Conservation (phyloP, 108 stramenopile species). For the Bacterosira constricta region DNA sequence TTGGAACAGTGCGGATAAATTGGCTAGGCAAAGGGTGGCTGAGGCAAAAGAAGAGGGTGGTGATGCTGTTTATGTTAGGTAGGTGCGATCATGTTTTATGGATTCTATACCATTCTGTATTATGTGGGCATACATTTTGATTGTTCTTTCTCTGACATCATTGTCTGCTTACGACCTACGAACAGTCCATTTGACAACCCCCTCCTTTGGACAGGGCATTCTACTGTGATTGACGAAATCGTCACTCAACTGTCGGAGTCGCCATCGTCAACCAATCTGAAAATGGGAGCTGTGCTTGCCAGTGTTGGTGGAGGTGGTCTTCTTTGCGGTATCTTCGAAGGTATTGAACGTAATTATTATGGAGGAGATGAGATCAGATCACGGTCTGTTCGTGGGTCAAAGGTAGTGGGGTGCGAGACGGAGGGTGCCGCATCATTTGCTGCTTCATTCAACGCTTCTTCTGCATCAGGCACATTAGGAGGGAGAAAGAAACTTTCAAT, state of each 20-base stretch:
- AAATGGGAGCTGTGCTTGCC: slow-evolving; percentile 74
- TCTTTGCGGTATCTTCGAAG: slow-evolving; percentile 81
- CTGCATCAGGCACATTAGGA: slow-evolving; percentile 24
- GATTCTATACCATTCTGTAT: too few relatives aligned
- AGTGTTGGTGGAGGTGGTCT: slow-evolving; percentile 94
- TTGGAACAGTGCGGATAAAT: slow-evolving; percentile 90
- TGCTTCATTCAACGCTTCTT: slow-evolving; percentile 33
- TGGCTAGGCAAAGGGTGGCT: slow-evolving; percentile 62
- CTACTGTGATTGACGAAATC: slow-evolving; percentile 87
- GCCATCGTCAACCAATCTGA: neutral
- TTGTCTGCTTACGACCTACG: slow-evolving; percentile 49
- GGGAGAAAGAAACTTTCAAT: slow-evolving; percentile 42
- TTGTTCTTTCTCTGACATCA: neutral
- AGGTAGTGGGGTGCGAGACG: slow-evolving; percentile 88
- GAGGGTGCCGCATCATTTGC: slow-evolving; percentile 87
- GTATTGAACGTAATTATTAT: slow-evolving; percentile 60
- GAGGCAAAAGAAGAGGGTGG: slow-evolving; percentile 28
- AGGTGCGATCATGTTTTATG: neutral
- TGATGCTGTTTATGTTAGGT: slow-evolving; percentile 36
- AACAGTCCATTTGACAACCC: slow-evolving; percentile 88
- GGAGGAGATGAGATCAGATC: slow-evolving; percentile 10
- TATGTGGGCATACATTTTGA: too few relatives aligned
- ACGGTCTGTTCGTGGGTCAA: slow-evolving; percentile 38
- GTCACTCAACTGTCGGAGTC: slow-evolving; percentile 51
- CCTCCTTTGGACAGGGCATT: slow-evolving; percentile 90